These are phyloP conservation scores for Rhodotorula sp. DNA, from an alignment of 1,284 basidiomycete genomes.

Conservation along the genomic window DNA sequence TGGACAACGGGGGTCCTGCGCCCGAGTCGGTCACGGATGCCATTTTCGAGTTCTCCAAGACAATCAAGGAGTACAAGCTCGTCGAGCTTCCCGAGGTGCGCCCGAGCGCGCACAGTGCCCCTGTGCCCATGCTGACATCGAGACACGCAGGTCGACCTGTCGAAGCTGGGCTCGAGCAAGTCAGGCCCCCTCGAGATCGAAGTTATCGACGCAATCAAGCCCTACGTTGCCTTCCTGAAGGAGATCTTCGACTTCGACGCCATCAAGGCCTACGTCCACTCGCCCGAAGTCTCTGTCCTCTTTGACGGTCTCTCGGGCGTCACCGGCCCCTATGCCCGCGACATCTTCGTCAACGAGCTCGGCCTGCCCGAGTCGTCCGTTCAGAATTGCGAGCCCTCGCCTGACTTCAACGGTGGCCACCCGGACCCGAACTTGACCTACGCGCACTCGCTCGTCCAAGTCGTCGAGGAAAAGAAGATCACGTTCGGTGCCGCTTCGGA, in stretches of 20 bases:
- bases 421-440: constrained; percentile 99
- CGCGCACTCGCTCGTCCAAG: constrained; percentile 89
- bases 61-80: constrained; percentile 79
- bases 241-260: constrained; percentile 91
- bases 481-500: constrained; percentile 95
- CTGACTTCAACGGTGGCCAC: constrained; percentile 95
- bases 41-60: constrained; percentile 88
- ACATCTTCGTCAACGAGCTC: constrained; percentile 81
- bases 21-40: constrained; percentile 91
- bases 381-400: constrained; percentile 86
- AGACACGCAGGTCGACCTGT: constrained; percentile 69
- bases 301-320: constrained; percentile 97
- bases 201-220: constrained; percentile 89
- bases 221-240: constrained; percentile 82
- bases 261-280: constrained; percentile 84
- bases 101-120: constrained; percentile 14
- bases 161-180: constrained; percentile 72
- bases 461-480: constrained; percentile 81
- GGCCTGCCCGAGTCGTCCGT: constrained; percentile 72
- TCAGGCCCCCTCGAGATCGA: constrained; percentile 82
- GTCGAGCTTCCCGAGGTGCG: constrained; percentile 73
- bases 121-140: background rate
- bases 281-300: constrained; percentile 71
- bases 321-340: constrained; percentile 91
- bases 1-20: constrained; percentile 93